Percentiles rank a stretch among this genome's conserved stretches.
Evolutionary conservation across 306 rosid genomes (phyloP).

Genomic region (Glycine tomentella): DNA sequence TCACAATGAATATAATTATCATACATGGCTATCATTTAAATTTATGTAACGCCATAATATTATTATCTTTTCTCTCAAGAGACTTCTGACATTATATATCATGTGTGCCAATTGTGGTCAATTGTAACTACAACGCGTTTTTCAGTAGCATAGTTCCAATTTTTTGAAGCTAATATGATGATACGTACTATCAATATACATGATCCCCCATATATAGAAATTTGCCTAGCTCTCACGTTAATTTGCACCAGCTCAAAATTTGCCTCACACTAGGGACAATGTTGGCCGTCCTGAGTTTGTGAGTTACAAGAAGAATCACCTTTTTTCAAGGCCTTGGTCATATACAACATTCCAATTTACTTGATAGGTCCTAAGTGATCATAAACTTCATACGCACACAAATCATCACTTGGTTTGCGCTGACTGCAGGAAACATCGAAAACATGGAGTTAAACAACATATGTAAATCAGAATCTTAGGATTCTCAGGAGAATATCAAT

Average conservation of each 20-base stretch:
- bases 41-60: no score
- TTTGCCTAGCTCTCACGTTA: neutral
- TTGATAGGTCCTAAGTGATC: slow-evolving; percentile 33
- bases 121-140: no score
- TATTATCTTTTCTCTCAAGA: no score
- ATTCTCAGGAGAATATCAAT: slow-evolving; percentile 49
- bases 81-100: no score
- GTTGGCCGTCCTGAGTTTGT: slow-evolving; percentile 37
- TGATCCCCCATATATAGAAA: neutral
- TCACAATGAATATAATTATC: no score
- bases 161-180: neutral
- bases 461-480: slow-evolving; percentile 39
- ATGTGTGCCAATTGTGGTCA: no score
- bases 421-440: slow-evolving; percentile 2
- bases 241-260: neutral
- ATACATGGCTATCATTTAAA: no score
- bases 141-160: no score
- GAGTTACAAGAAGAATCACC: slow-evolving; percentile 26
- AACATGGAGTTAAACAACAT: slow-evolving; percentile 10
- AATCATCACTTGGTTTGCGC: neutral
- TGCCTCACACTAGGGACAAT: slow-evolving; percentile 20
- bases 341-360: slow-evolving; percentile 17
- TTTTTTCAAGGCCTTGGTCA: neutral
- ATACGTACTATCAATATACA: neutral
- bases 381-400: neutral